Evolutionary conservation across 2,329 filamentous ascomycete species (phyloP).

Genomic region (Epichloe gansuensis): DNA sequence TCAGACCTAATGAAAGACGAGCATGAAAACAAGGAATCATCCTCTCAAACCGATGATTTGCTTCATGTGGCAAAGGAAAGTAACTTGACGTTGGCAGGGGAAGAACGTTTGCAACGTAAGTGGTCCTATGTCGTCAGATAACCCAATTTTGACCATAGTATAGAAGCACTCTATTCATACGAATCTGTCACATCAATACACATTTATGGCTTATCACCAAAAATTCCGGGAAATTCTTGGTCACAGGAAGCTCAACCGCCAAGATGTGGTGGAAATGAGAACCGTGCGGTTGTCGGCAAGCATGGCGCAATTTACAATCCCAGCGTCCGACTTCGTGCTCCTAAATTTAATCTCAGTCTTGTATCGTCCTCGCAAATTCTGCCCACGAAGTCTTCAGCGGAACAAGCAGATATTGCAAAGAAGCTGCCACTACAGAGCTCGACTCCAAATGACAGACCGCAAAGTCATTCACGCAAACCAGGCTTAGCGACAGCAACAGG

Average conservation of each 20-base stretch:
- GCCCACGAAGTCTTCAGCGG: neutral
- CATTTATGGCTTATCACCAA: constrained; percentile 58
- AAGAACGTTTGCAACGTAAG: constrained; percentile 60
- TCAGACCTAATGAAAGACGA: constrained; percentile 23
- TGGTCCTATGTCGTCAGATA: neutral
- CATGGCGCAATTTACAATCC: constrained; percentile 4
- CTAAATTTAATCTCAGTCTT: neutral
- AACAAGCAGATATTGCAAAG: constrained; percentile 15
- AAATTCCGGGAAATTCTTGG: neutral
- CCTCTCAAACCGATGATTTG: neutral
- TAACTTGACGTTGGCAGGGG: constrained; percentile 54
- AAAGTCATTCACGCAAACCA: neutral
- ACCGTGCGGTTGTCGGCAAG: neutral
- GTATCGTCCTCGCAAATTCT: neutral
- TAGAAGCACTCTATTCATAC: constrained; percentile 57
- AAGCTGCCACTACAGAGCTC: constrained; percentile 16
- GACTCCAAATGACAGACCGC: constrained; percentile 14
- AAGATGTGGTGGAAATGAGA: neutral
- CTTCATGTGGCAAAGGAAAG: neutral
- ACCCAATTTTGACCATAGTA: constrained; percentile 5
- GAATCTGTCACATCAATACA: constrained; percentile 68
- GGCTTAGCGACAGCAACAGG: constrained; percentile 28
- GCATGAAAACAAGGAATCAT: constrained; percentile 56
- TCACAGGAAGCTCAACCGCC: neutral
- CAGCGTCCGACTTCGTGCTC: constrained; percentile 3